phyloP scores from a whole-genome alignment of 768 basidiomycete genomes.

The Lyophyllum decastes region DNA sequence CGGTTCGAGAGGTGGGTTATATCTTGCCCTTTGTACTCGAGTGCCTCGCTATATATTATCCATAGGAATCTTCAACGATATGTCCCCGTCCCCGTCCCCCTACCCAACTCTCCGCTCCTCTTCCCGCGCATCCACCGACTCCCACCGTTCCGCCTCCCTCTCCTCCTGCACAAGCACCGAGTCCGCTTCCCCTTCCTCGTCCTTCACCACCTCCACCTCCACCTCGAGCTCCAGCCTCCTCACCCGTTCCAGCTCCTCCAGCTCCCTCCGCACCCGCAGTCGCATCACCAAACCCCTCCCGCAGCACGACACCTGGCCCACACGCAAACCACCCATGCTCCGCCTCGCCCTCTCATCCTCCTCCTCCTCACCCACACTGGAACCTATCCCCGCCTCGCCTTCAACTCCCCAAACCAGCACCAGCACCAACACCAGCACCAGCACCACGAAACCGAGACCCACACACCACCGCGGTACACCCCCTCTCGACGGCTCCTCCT shows the following conservation, averaged over 20 bases:
- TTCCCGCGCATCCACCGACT: constrained; percentile 15
- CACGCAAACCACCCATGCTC: constrained; percentile 9
- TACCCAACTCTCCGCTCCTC: constrained; percentile 13
- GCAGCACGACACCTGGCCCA: constrained; percentile 7
- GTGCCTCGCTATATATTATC: too few species aligned
- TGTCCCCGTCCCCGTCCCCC: background rate
- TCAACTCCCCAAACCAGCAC: constrained; percentile 5
- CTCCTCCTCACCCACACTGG: background rate
- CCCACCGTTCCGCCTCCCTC: constrained; percentile 18
- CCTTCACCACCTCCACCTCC: constrained; percentile 1
- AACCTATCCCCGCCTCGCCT: constrained; percentile 32
- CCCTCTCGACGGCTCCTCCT: constrained; percentile 5
- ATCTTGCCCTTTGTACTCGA: too few species aligned
- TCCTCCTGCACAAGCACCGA: constrained; percentile 2
- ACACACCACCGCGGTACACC: constrained; percentile 24
- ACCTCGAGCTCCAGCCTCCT: constrained; percentile 13
- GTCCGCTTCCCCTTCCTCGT: background rate
- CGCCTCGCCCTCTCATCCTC: constrained; percentile 23
- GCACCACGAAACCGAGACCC: background rate
- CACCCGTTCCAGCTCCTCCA: too few species aligned
- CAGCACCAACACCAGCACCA: background rate
- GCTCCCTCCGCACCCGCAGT: too few species aligned
- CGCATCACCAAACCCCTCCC: background rate
- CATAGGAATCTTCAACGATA: background rate
- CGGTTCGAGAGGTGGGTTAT: too few species aligned